Evolutionary conservation across 768 basidiomycete species (phyloP).

Genomic region (Lactifluus volemus): DNA sequence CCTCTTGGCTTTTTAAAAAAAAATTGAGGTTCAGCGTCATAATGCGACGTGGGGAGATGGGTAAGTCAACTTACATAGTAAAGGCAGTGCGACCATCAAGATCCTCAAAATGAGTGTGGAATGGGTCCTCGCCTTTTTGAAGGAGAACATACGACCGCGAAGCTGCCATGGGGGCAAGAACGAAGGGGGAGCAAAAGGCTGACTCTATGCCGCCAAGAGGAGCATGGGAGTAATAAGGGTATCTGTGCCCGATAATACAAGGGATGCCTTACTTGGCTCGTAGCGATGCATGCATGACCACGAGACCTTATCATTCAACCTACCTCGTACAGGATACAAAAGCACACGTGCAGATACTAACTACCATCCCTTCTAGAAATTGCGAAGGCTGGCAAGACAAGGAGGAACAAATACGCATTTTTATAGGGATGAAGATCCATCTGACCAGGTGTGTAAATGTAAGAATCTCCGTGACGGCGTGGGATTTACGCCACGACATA

Average conservation of each 20-base stretch:
- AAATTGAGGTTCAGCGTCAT: neutral
- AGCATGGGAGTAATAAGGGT: neutral
- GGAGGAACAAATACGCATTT: neutral
- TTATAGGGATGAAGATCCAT: neutral
- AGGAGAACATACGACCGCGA: conserved; percentile 40
- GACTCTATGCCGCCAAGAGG: neutral
- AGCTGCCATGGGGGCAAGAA: conserved; percentile 25
- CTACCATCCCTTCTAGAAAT: neutral
- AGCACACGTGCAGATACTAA: neutral
- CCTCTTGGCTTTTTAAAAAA: conserved; percentile 13
- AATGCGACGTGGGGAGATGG: neutral
- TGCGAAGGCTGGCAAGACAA: neutral
- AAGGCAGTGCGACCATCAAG: conserved; percentile 56
- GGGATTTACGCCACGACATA: neutral
- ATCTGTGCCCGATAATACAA: conserved; percentile 12
- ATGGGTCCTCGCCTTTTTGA: conserved; percentile 58
- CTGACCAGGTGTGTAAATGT: neutral
- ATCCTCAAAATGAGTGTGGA: conserved; percentile 54
- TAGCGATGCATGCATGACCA: neutral
- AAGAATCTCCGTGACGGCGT: neutral
- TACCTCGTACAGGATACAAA: neutral
- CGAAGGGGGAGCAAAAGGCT: neutral
- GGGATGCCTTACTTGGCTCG: conserved; percentile 16
- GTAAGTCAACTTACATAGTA: conserved; percentile 45
- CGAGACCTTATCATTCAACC: neutral